phyloP scores from a whole-genome alignment of 2,329 filamentous ascomycete species.

The Plenodomus lindquistii region DNA sequence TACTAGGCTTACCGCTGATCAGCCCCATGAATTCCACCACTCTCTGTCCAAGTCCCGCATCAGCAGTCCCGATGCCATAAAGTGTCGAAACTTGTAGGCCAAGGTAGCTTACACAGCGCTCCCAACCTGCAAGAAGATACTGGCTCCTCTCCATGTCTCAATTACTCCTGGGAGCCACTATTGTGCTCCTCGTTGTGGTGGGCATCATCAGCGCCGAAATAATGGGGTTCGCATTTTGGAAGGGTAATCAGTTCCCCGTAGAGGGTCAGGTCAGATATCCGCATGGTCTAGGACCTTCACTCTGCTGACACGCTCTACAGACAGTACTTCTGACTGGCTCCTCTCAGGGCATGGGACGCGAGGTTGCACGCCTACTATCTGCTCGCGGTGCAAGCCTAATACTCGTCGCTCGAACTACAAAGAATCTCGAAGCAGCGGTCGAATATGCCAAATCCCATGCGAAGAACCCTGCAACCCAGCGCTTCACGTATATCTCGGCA shows the following conservation, averaged over 20 bases:
- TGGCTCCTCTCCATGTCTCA: constrained; percentile 35
- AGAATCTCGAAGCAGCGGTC: constrained; percentile 74
- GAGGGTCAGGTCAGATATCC: constrained; percentile 72
- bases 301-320: constrained; percentile 50
- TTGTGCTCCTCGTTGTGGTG: constrained; percentile 41
- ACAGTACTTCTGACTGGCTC: constrained; percentile 88
- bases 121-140: neutral
- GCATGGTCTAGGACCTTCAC: neutral
- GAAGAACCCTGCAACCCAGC: constrained; percentile 67
- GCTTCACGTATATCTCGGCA: constrained; percentile 81
- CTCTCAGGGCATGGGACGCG: constrained; percentile 89
- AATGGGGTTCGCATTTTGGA: constrained; percentile 69
- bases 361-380: constrained; percentile 73
- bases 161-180: constrained; percentile 42
- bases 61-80: too few relatives aligned
- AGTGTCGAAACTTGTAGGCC: neutral
- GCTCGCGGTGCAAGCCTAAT: constrained; percentile 84
- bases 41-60: neutral
- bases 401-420: constrained; percentile 76
- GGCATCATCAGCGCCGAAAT: constrained; percentile 47
- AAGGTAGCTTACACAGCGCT: neutral
- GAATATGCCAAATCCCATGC: constrained; percentile 70
- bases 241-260: constrained; percentile 78
- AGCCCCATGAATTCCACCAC: neutral
- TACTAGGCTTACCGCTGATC: neutral